Conservation (phyloP, 2,329 filamentous ascomycete species). For the Pseudocercospora fuligena region DNA sequence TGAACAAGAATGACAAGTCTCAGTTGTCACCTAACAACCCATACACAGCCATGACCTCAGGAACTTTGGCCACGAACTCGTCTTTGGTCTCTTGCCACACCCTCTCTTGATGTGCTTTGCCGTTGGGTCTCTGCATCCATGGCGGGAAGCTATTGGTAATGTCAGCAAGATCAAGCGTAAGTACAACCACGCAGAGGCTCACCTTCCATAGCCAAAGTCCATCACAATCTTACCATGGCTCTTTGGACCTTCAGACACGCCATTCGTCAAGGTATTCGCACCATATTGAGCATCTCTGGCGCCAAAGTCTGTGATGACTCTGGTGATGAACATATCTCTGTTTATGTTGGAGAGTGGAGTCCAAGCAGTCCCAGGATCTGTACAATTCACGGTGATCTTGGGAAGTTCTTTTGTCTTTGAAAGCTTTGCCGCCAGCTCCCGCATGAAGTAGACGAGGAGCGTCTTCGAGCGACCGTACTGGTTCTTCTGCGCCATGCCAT, state of each 20-base stretch:
- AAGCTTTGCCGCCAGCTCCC: constrained; percentile 15
- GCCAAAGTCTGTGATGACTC: constrained; percentile 19
- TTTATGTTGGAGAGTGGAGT: constrained; percentile 19
- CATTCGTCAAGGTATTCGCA: constrained; percentile 16
- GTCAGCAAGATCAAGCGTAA: constrained; percentile 3
- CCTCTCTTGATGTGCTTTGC: constrained; percentile 11
- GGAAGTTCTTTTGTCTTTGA: neutral
- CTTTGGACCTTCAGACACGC: constrained; percentile 7
- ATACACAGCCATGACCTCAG: constrained; percentile 19
- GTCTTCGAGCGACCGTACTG: constrained; percentile 22
- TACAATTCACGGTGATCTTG: constrained; percentile 17
- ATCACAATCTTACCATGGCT: constrained; percentile 18
- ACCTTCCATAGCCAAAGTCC: constrained; percentile 15
- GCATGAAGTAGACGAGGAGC: constrained; percentile 21
- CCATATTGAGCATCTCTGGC: constrained; percentile 17
- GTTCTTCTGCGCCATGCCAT: constrained; percentile 19
- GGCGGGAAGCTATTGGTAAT: constrained; percentile 13
- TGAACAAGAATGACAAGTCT: neutral
- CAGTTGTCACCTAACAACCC: constrained; percentile 7
- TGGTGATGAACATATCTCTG: constrained; percentile 13
- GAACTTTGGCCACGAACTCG: constrained; percentile 18
- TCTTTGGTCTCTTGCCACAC: constrained; percentile 20
- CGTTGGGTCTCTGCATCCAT: constrained; percentile 18
- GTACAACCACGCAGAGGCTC: neutral
- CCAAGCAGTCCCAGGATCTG: constrained; percentile 21